These are phyloP conservation scores for Pilatotrama ljubarskyi DNA, from an alignment of 768 basidiomycete species.

Conservation along the genomic window DNA sequence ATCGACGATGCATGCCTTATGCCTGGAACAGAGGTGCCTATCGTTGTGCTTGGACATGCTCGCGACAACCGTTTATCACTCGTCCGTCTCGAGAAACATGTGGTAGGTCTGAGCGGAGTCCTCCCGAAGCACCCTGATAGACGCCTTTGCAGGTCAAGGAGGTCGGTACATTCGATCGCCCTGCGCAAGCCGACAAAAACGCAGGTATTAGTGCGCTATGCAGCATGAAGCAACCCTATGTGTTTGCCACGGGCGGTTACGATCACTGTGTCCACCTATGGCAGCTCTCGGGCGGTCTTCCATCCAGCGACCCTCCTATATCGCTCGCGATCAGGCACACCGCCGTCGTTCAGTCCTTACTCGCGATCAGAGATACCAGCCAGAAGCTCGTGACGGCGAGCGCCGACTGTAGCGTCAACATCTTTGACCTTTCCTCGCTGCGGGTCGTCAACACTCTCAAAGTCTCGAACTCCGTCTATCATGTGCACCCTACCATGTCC, in stretches of 20 bases:
- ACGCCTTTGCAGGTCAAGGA: conserved; percentile 2
- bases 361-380: conserved; percentile 45
- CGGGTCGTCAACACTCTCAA: conserved; percentile 42
- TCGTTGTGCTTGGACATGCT: conserved; percentile 41
- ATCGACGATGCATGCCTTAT: conserved; percentile 48
- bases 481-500: conserved; percentile 40
- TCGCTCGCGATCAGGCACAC: conserved; percentile 44
- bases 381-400: conserved; percentile 49
- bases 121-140: neutral
- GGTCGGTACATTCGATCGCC: conserved; percentile 13
- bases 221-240: conserved; percentile 40
- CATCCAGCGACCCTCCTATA: conserved; percentile 32
- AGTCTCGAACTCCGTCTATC: conserved; percentile 44
- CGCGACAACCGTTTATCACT: conserved; percentile 31
- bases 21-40: conserved; percentile 23
- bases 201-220: conserved; percentile 45
- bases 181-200: conserved; percentile 30
- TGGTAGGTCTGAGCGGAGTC: neutral
- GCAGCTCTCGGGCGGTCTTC: conserved; percentile 35
- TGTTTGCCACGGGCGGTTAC: conserved; percentile 51
- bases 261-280: conserved; percentile 52
- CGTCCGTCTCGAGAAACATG: neutral
- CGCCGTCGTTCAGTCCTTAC: conserved; percentile 44
- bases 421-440: conserved; percentile 50
- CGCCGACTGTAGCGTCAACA: conserved; percentile 46